Base-by-base conservation (phyloP, 176 grass and related monocot genomes). In the Melocanna baccifera region DNA sequence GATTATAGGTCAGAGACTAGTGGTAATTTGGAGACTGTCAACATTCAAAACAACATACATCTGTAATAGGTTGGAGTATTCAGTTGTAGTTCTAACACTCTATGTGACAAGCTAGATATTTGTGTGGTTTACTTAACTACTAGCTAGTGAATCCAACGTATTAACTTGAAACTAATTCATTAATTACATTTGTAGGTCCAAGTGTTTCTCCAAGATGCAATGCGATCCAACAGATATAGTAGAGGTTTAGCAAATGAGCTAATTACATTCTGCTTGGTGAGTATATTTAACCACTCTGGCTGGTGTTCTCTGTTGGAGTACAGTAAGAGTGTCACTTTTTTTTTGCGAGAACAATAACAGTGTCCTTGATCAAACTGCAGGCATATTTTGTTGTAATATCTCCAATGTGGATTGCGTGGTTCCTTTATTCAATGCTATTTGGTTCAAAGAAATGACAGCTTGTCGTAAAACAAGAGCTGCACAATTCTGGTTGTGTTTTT, bases 141-240 rank as follows among this genome's bases (percentile, higher is more conserved):
- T 63, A 65, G 5, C 57, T 19, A 22, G 26, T 30, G 16, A 65
- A 41, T 65, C 41, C 25, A 46, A 5, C 1, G 0, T 59, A 34
- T 76, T 43, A 47, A 69, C 19, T 18, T 28, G 28, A 23, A 58
- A 62, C 30, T 85, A 23, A 81, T 41, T 89, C 5, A 4, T 75
- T 39, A 12, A 53, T 81, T 47, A 34, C 18, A 70, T 81, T 47
- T 76, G 68, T 53, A 94, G 92, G 70, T 91, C 26, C 89, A 94
- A 84, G 3, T 77, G 12, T 45, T 78, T 62, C 39, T 94, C 12
- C 45, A 81, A 69, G 58, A 84, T 57, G 28, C 15, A 25, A 78
- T 94, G 83, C 37, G 78, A 89, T 88, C 89, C 76, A 89, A 94
- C 69, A 80, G 41, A 62, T 89, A 87, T 37, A 94, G 80, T 59